These are phyloP conservation scores for Salix koriyanagi DNA, from an alignment of 345 rosid genomes.

Conservation along the genomic window DNA sequence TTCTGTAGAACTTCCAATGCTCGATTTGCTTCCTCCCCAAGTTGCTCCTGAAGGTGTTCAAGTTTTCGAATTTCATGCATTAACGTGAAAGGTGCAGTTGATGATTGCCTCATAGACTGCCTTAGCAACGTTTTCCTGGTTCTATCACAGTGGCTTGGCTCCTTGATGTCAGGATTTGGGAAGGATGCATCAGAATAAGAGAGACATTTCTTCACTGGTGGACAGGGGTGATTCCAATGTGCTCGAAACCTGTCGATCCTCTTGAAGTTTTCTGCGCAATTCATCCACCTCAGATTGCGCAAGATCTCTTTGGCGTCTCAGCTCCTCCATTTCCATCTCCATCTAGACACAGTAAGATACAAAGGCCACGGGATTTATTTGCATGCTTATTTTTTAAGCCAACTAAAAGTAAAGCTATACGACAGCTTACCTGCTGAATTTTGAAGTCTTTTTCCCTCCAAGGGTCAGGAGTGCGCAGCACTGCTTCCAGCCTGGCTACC, in stretches of 20 bases:
- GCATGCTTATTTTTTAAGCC: neutral
- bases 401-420: neutral
- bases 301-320: conserved; percentile 78
- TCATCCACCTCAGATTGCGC: conserved; percentile 79
- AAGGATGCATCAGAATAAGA: conserved; percentile 66
- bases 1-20: conserved; percentile 96
- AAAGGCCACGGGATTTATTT: conserved; percentile 12
- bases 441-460: conserved; percentile 77
- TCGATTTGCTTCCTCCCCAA: conserved; percentile 90
- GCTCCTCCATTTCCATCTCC: conserved; percentile 93
- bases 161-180: conserved; percentile 55
- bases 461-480: conserved; percentile 91
- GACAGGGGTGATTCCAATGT: conserved; percentile 53
- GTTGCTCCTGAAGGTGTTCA: conserved; percentile 97
- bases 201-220: conserved; percentile 81
- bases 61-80: conserved; percentile 99
- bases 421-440: conserved; percentile 64
- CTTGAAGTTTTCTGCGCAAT: conserved; percentile 69
- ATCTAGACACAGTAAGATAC: conserved; percentile 41
- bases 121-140: conserved; percentile 60
- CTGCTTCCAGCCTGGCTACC: conserved; percentile 96
- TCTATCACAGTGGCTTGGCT: conserved; percentile 41
- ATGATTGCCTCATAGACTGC: conserved; percentile 90
- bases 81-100: conserved; percentile 90
- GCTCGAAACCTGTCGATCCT: conserved; percentile 54